phyloP scores from a whole-genome alignment of 1,284 basidiomycete species.

The Acaromyces ingoldii region DNA sequence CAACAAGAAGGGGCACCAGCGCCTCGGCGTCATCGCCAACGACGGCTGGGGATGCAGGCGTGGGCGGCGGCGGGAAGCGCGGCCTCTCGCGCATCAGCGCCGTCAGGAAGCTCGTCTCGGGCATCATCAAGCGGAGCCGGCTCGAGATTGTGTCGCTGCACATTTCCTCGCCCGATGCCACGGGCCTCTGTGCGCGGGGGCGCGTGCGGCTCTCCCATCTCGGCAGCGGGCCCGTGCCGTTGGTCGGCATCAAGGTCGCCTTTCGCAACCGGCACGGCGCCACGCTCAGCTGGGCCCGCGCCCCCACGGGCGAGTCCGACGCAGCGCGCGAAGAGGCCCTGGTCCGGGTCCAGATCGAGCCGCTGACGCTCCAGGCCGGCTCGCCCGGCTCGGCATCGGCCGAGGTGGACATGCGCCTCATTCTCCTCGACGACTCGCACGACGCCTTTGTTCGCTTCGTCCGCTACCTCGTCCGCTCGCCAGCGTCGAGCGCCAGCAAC shows the following conservation, averaged over 20 bases:
- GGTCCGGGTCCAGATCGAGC: background rate
- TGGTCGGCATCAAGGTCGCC: constrained; percentile 3
- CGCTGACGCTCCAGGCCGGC: background rate
- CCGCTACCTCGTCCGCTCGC: constrained; percentile 1
- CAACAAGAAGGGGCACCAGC: no score
- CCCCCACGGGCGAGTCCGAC: background rate
- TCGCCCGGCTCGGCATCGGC: background rate
- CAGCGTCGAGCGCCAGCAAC: background rate
- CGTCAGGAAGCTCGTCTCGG: constrained; percentile 8
- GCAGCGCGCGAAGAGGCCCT: background rate
- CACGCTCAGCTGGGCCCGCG: background rate
- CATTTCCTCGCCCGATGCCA: background rate
- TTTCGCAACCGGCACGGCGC: background rate
- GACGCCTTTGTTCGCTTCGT: constrained; percentile 1
- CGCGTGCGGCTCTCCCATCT: background rate
- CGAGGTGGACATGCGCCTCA: background rate
- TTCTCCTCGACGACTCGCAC: background rate
- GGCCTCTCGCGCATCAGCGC: constrained; percentile 7
- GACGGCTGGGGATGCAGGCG: no score
- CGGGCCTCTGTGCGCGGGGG: background rate
- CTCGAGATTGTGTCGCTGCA: constrained; percentile 5
- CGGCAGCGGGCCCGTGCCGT: constrained; percentile 6
- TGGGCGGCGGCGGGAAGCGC: no score
- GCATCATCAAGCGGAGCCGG: constrained; percentile 1
- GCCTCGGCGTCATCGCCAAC: no score